Evolutionary conservation across 179 eudicot species (phyloP).

Genomic region (Monotropa hypopitys): DNA sequence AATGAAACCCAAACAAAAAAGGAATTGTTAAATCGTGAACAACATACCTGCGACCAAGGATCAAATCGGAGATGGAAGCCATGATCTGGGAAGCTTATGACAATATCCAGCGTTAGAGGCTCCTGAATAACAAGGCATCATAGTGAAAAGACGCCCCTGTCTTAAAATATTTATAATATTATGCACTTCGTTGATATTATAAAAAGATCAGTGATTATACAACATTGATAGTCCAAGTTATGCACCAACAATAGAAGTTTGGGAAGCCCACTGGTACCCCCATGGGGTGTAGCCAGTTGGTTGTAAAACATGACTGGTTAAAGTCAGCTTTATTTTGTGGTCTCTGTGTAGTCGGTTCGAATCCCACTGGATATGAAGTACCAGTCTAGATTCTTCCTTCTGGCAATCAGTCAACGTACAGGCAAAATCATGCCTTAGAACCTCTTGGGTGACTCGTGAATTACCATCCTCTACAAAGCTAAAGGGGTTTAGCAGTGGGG

Average conservation of each 20-base stretch:
- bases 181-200: neutral
- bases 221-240: neutral
- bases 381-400: no score
- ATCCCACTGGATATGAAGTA: no score
- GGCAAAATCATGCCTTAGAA: no score
- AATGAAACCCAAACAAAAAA: neutral
- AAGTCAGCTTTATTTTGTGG: no score
- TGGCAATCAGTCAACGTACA: no score
- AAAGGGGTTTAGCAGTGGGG: no score
- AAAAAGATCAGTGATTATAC: no score
- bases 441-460: no score
- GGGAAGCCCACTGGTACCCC: neutral
- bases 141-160: neutral
- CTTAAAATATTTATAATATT: neutral
- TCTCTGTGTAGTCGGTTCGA: no score
- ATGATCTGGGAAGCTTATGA: slow-evolving; percentile 92
- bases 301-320: no score
- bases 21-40: neutral
- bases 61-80: slow-evolving; percentile 97
- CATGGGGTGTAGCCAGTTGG: no score
- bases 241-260: neutral
- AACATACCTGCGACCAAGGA: slow-evolving; percentile 83
- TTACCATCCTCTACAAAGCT: no score
- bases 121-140: slow-evolving; percentile 37
- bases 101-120: slow-evolving; percentile 70